A percentile compares a stretch with the other conserved stretches of the same genome.
Conservation (phyloP, 2,329 filamentous ascomycete species). For the Penicillium thymicola region DNA sequence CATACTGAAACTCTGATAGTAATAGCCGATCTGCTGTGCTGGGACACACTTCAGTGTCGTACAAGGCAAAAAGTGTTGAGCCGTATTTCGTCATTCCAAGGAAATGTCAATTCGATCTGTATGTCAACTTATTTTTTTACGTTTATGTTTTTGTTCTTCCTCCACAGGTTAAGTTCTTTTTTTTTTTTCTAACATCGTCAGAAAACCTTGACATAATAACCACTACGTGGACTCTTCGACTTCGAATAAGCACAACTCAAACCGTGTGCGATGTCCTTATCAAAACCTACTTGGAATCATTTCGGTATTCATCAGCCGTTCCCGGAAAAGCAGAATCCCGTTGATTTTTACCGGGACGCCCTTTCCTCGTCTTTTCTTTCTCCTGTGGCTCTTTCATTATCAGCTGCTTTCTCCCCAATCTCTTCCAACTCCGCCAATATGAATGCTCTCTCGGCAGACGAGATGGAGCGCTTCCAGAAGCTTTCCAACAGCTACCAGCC, state of each 20-base stretch:
- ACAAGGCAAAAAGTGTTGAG: slow-evolving; percentile 1
- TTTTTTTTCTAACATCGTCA: not conserved
- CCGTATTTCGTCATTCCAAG: not conserved
- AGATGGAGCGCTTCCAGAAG: slow-evolving; percentile 60
- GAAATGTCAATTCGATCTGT: slow-evolving; percentile 10
- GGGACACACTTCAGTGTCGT: slow-evolving; percentile 9
- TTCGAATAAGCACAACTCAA: slow-evolving; percentile 5
- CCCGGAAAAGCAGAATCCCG: slow-evolving; percentile 29
- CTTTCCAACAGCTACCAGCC: slow-evolving; percentile 60
- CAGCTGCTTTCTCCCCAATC: slow-evolving; percentile 13
- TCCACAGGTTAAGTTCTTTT: not conserved
- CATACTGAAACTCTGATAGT: slow-evolving; percentile 14
- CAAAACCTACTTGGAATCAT: slow-evolving; percentile 33
- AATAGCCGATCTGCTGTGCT: slow-evolving; percentile 10
- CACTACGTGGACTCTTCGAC: slow-evolving; percentile 12
- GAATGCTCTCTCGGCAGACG: slow-evolving; percentile 47
- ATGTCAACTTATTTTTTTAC: not conserved
- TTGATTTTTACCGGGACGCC: slow-evolving; percentile 23
- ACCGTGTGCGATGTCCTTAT: slow-evolving; percentile 38
- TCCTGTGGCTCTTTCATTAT: slow-evolving; percentile 23
- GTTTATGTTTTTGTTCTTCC: not conserved
- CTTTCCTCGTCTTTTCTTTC: slow-evolving; percentile 23
- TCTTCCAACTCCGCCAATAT: slow-evolving; percentile 26
- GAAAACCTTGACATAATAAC: not conserved
- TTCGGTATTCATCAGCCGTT: slow-evolving; percentile 32